Base-by-base conservation (phyloP, 257 asterid genomes). In the Thymus quinquecostatus region DNA sequence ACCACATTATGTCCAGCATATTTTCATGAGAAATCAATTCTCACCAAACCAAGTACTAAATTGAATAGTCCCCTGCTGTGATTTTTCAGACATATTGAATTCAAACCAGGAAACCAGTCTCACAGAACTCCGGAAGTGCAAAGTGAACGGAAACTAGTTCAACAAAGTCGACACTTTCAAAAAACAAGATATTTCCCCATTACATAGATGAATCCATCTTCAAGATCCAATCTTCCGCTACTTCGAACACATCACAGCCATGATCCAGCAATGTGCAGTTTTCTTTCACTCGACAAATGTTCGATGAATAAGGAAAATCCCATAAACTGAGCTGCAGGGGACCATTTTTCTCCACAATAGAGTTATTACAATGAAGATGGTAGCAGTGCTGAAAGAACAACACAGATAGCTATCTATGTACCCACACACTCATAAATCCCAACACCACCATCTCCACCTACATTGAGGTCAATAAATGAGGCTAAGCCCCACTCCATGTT, bases 381-480 rank as follows among this genome's bases (percentile, higher is more conserved):
- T 51, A 14, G 4, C 10, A 51, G 29, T 51, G 54, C 10, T 41
- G 41, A 30, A 61, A 14, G 21, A 43, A 43, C 5, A 62, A 21
- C 33, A 21, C 53, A 51, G 14, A 66, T 7, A 45, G 13, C 64
- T 4, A 73, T 6, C 53, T 2, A 76, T 6, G 41, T 27, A 59
- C 34, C 56, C 72, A 72, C 1, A 36, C 59, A 54, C 57, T 50
- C 81, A 58, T 71, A 70, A 75, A 72, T 58, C 80, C 76, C 68
- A 47, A 65, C 50, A 50, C 43, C 60, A 58, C 55, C 55, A 63
- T 63, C 51, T 66, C 63, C 70, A 63, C 21, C 62, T 58, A 71
- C 64, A 64, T 68, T 80, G 73, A 66, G 65, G 63, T 36, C 67
- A 74, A 68, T 82, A 68, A 83, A 75, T 77, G 80, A 72, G 50